Evolutionary conservation across 129 eudicot genomes (phyloP), one percentile per base, ranked within the genome.

Genomic region (Heracleum sosnowskyi): DNA sequence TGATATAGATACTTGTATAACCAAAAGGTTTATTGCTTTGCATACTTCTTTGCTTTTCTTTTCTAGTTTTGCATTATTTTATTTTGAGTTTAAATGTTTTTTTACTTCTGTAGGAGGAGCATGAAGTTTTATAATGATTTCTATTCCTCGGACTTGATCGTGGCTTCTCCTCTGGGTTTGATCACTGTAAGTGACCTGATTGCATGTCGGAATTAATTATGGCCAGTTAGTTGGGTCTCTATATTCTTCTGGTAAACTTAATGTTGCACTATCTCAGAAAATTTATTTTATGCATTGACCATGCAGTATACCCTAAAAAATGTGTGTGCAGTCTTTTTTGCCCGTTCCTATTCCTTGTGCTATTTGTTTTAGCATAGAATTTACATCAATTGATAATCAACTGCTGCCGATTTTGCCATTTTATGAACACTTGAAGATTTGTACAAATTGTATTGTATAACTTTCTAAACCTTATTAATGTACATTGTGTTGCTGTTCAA

Each of bases 121-220:
- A 78, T 90, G 83, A 87, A 83, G 80, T 77, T 96, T 89, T 94
- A 86, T 78, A 86, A 91, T 77, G 97, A 95, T 81, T 92, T 92
- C 83, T 90, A 95, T 82, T 81, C 94, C 8, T 95, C 99, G 29
- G 99, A 95, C 88, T 75, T 92, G 47, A 92, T 96, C 72, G 86
- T 96, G 79, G 96, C 97, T 41, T 96, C 99, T 74, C 97, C 97
- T 81, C 91, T 96, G 37, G 97, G 97, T 76, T 86, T 95, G 75
- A 83, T 90, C 81, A 86, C 88, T 29, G 99, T 95, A 86, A 89
- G 91, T 69, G 18, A 36, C 18, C 49, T 22, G 34, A 36, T 69
- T 72, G 51, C 76, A 72, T 4, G 34, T 12, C 55, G 26, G 36
- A 72, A 28, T 41, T 11, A 41, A 41, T 41, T n/a, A 70, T 60